Evolutionary conservation across 805 yeast species (phyloP), one percentile per base, ranked within the genome.

Genomic region (Candida mattraensis): DNA sequence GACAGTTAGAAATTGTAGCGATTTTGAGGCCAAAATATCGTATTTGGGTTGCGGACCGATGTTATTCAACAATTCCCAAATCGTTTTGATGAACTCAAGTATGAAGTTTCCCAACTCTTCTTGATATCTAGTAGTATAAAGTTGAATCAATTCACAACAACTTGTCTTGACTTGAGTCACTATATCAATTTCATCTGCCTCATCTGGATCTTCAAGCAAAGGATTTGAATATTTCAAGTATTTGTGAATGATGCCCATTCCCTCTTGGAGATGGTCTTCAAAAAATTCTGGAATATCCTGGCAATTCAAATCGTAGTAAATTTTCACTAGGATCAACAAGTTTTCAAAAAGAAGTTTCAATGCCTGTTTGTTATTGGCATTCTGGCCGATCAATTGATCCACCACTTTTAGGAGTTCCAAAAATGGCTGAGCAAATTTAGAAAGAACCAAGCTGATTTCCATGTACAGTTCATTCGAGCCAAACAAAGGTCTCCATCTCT

Each of bases 261-360:
- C 88, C 12, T 64, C 66, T 25, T 71, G 66, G 60, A 93, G 64
- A 58, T 93, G 76, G 63, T 93, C 98, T 64, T 94, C 99, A 58
- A 93, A 93, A 56, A 91, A 93, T 62, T 89, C 99, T 1, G 99
- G 99, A 35, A 93, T 83, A 63, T 93, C 99, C 64, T 94, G 99
- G 63, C 97, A 91, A 60, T 93, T 93, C 53, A 93, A 76, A 59
- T 93, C 99, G 57, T 80, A 87, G 62, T 86, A 94, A 23, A 94
- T 76, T 57, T 93, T 91, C 22, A 83, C 62, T 35, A 89, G 69
- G 15, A 88, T 63, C 33, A 83, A 64, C 48, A 89, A 61, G 38
- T 83, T 85, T 20, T 84, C 91, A 48, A 87, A 75, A 28, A 83
- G 67, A 2, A 80, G 65, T 21, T 55, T 56, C 40, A 88, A 66